Percentiles rank a stretch among this genome's conserved stretches.
Conservation (phyloP, 805 yeast genomes). For the Dipodascus albidus region DNA sequence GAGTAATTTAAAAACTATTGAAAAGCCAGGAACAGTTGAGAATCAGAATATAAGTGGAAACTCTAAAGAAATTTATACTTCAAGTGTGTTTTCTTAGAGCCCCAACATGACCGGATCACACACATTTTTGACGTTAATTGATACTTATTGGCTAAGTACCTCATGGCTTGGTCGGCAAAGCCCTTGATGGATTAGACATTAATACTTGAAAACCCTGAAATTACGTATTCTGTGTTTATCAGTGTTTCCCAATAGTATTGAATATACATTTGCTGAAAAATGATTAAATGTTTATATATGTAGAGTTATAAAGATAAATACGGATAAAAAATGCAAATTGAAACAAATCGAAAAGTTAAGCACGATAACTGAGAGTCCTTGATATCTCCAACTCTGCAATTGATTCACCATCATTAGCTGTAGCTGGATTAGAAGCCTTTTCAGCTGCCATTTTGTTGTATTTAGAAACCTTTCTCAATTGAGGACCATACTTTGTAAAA, state of each 20-base stretch:
- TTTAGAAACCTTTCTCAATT: conserved; percentile 20
- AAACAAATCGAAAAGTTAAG: no score
- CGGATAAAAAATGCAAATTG: no score
- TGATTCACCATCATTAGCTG: neutral
- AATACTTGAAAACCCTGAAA: no score
- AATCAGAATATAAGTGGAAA: neutral
- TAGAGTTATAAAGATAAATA: no score
- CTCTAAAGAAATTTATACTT: neutral
- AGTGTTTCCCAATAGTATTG: no score
- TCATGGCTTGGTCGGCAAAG: no score
- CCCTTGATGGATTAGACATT: no score
- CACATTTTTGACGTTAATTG: neutral
- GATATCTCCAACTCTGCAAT: neutral
- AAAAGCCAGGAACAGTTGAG: neutral
- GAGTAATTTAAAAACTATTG: no score
- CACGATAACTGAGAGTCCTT: neutral
- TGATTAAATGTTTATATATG: neutral
- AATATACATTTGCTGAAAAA: no score
- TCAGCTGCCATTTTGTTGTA: neutral
- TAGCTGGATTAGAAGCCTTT: neutral
- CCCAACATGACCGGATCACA: no score
- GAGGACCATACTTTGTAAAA: conserved; percentile 39
- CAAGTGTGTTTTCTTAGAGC: no score
- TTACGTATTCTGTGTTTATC: no score
- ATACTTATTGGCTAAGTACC: neutral